Evolutionary conservation across 345 rosid species (phyloP).

Genomic region (Sonneratia caseolaris): DNA sequence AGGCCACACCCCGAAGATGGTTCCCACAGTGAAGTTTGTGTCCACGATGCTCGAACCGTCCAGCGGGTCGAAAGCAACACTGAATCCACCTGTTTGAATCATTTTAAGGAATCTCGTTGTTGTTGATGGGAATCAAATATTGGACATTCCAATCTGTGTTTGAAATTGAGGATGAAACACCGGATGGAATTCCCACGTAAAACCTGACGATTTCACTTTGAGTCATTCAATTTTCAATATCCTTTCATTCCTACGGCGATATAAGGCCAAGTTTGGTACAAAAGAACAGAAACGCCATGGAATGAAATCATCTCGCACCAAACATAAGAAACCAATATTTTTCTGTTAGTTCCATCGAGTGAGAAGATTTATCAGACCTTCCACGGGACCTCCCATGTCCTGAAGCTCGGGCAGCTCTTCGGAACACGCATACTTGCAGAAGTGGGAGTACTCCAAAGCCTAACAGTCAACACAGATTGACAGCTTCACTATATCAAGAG

Average conservation of each 20-base stretch:
- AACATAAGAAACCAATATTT: not conserved
- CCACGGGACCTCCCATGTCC: constrained; percentile 45
- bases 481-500: not conserved
- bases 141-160: not conserved
- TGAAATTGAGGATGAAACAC: not conserved
- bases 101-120: not conserved
- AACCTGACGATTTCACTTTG: too few species aligned
- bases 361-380: constrained; percentile 38
- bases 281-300: too few species aligned
- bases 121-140: not conserved
- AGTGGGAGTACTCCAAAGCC: constrained; percentile 87
- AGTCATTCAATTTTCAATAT: not conserved
- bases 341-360: not conserved
- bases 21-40: constrained; percentile 86
- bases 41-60: constrained; percentile 52
- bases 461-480: constrained; percentile 3
- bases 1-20: constrained; percentile 98
- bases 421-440: constrained; percentile 93
- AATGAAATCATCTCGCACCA: too few species aligned
- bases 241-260: not conserved
- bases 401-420: constrained; percentile 35
- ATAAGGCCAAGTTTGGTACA: too few species aligned
- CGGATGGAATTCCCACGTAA: not conserved
- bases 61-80: constrained; percentile 15
- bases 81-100: constrained; percentile 15